Conservation (phyloP, 225 moss, liverwort and hornwort species). For the Pleurozium schreberi region DNA sequence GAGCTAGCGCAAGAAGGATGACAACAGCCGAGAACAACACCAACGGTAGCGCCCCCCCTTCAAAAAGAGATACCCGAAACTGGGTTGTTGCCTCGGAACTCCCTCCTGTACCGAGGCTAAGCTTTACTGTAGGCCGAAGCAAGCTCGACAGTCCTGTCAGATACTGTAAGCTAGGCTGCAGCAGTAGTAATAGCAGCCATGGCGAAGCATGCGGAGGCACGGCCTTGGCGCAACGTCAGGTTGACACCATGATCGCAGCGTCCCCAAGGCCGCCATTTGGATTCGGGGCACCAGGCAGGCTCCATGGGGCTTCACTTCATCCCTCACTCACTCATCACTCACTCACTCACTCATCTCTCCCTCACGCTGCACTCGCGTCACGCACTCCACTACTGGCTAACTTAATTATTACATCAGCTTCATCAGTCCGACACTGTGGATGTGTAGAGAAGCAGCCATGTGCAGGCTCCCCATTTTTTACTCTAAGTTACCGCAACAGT, state of each 20-base stretch:
- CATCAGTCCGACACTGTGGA: neutral
- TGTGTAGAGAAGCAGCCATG: neutral
- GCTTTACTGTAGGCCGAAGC: neutral
- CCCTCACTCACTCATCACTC: neutral
- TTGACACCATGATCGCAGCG: neutral
- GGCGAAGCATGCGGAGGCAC: neutral
- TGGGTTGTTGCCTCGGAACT: neutral
- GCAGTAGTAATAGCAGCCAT: neutral
- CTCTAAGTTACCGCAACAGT: neutral
- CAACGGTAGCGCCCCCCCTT: neutral
- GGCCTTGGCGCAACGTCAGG: conserved; percentile 9
- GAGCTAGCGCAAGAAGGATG: neutral
- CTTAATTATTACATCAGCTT: neutral
- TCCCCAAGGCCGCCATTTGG: conserved; percentile 2
- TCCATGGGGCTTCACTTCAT: too few relatives aligned
- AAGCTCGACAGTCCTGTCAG: neutral
- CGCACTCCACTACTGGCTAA: neutral
- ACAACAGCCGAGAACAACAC: neutral
- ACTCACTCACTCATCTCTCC: neutral
- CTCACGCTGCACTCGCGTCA: neutral
- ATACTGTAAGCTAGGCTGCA: neutral
- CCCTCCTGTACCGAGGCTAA: neutral
- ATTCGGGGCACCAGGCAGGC: neutral
- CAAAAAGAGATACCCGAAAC: neutral
- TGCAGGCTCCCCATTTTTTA: neutral